phyloP scores from a whole-genome alignment of 768 basidiomycete species.

The Tricholoma sp. region DNA sequence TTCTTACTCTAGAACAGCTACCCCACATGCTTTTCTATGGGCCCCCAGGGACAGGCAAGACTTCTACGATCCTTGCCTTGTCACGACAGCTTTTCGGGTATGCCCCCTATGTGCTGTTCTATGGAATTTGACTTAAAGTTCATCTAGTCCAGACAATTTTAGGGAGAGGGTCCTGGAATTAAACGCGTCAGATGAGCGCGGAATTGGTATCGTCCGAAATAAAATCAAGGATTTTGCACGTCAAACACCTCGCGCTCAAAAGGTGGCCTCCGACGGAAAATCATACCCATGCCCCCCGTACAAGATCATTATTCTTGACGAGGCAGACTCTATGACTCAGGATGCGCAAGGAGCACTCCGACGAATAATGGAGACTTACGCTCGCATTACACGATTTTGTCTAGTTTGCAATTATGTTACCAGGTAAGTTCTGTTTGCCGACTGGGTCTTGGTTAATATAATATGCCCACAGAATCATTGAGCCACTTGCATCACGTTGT shows the following conservation, averaged over 20 bases:
- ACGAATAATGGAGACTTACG: slow-evolving; percentile 99
- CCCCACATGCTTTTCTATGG: slow-evolving; percentile 99
- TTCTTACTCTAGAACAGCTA: slow-evolving; percentile 47
- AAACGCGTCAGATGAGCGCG: slow-evolving; percentile 98
- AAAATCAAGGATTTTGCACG: slow-evolving; percentile 98
- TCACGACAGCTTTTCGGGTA: slow-evolving; percentile 93
- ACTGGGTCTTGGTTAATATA: background rate
- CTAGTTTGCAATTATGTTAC: slow-evolving; percentile 99
- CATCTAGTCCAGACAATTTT: slow-evolving; percentile 87
- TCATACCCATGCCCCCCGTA: slow-evolving; percentile 95
- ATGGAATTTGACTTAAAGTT: background rate
- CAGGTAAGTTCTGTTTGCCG: slow-evolving; percentile 45
- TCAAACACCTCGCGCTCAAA: slow-evolving; percentile 81
- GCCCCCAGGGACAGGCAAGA: slow-evolving; percentile 98
- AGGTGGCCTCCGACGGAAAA: slow-evolving; percentile 68
- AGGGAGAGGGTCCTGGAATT: slow-evolving; percentile 89
- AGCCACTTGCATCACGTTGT: slow-evolving; percentile 97
- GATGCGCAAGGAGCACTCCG: slow-evolving; percentile 96
- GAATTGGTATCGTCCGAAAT: slow-evolving; percentile 93
- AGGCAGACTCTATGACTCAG: slow-evolving; percentile 99
- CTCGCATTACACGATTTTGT: slow-evolving; percentile 95
- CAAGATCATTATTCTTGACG: slow-evolving; percentile 98
- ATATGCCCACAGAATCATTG: slow-evolving; percentile 72
- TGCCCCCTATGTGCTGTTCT: slow-evolving; percentile 15
- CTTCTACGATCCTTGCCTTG: slow-evolving; percentile 94